These are phyloP conservation scores for Russula ochroleuca DNA, from an alignment of 768 basidiomycete genomes.

Conservation along the genomic window DNA sequence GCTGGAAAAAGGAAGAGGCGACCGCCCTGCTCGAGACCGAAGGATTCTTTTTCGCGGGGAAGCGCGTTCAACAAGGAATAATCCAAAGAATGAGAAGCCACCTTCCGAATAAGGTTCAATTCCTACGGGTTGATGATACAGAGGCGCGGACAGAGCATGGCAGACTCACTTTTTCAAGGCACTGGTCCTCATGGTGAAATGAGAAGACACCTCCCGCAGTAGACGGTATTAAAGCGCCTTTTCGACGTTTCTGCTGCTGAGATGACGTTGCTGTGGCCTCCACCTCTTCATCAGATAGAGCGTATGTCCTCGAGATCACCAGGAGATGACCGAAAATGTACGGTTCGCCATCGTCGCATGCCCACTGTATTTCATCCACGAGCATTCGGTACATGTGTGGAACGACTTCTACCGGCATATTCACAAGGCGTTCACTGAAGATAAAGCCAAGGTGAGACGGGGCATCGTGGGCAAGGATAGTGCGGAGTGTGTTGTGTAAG, in stretches of 20 bases:
- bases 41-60: conserved; percentile 57
- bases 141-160: conserved; percentile 12
- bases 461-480: conserved; percentile 43
- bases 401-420: conserved; percentile 92
- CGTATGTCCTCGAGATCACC: conserved; percentile 75
- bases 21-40: conserved; percentile 68
- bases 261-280: conserved; percentile 33
- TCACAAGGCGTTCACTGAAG: conserved; percentile 83
- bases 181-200: conserved; percentile 86
- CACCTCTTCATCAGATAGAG: conserved; percentile 60
- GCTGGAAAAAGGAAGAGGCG: conserved; percentile 59
- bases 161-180: conserved; percentile 54
- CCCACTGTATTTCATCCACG: conserved; percentile 72
- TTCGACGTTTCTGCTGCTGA: conserved; percentile 42
- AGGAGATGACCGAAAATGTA: conserved; percentile 72
- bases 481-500: conserved; percentile 51
- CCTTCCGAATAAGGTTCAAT: conserved; percentile 35
- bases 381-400: conserved; percentile 93
- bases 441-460: conserved; percentile 71
- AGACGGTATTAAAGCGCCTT: conserved; percentile 32
- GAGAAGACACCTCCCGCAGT: conserved; percentile 55
- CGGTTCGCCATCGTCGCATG: conserved; percentile 59
- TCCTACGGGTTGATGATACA: not conserved
- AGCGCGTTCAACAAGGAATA: conserved; percentile 51
- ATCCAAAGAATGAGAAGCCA: conserved; percentile 49